These are phyloP conservation scores for Colletotrichum spinosum DNA, from an alignment of 2,329 filamentous ascomycete species.

Conservation along the genomic window DNA sequence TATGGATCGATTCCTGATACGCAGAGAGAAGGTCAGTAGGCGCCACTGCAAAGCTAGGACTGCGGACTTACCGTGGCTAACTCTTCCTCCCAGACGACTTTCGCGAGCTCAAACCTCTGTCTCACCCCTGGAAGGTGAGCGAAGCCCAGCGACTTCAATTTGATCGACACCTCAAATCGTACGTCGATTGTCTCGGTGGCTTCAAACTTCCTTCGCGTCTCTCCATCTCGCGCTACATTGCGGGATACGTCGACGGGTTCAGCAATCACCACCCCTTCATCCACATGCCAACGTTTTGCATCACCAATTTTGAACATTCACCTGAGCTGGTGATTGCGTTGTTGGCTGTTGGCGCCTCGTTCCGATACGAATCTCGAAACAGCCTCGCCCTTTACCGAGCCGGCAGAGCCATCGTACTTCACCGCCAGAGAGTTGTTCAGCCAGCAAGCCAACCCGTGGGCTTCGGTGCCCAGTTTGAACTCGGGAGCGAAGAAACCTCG, in stretches of 20 bases:
- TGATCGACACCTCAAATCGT: background rate
- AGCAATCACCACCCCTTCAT: conserved; percentile 24
- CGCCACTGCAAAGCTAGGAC: background rate
- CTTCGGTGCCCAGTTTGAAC: too few relatives aligned
- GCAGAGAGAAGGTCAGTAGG: conserved; percentile 6
- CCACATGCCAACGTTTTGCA: conserved; percentile 16
- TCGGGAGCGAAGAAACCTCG: too few relatives aligned
- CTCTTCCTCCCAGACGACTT: conserved; percentile 3
- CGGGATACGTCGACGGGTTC: conserved; percentile 17
- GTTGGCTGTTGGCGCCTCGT: conserved; percentile 11
- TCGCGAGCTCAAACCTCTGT: conserved; percentile 10
- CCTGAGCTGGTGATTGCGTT: conserved; percentile 18
- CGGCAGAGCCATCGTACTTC: background rate
- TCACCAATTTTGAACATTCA: conserved; percentile 4
- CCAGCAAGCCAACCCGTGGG: too few relatives aligned
- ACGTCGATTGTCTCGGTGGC: background rate
- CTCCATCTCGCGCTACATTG: conserved; percentile 9
- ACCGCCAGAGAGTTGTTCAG: too few relatives aligned
- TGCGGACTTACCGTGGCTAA: background rate
- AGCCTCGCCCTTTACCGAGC: conserved; percentile 6
- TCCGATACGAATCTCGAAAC: conserved; percentile 20
- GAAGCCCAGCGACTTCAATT: background rate
- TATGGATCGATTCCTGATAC: background rate
- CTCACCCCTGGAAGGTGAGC: conserved; percentile 10
- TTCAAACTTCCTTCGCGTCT: conserved; percentile 14